Evolutionary conservation across 2,329 filamentous ascomycete species (phyloP).

Genomic region (Alternaria dauci): DNA sequence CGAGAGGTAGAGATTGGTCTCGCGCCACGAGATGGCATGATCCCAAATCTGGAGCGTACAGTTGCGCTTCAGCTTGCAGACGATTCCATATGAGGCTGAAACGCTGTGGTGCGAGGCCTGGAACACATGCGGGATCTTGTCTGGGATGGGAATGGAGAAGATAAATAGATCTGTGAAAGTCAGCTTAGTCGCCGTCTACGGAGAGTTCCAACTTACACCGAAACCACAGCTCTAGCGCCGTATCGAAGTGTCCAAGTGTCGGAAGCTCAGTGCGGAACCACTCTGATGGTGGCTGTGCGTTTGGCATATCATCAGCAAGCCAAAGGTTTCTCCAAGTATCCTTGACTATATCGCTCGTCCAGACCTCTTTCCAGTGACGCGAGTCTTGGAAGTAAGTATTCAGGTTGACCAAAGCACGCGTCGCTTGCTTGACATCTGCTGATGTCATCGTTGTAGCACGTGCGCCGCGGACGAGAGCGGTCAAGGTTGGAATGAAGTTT

Average conservation of each 20-base stretch:
- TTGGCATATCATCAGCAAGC: conserved; percentile 56
- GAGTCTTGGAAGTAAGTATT: conserved; percentile 57
- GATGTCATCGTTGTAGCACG: conserved; percentile 50
- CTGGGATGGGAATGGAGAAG: conserved; percentile 65
- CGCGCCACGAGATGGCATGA: conserved; percentile 69
- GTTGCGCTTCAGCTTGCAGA: conserved; percentile 68
- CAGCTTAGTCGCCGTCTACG: conserved; percentile 4
- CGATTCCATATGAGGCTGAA: conserved; percentile 67
- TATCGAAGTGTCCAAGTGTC: conserved; percentile 57
- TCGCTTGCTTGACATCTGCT: conserved; percentile 53
- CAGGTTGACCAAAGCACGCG: conserved; percentile 52
- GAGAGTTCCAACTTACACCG: conserved; percentile 43
- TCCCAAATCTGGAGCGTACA: conserved; percentile 71
- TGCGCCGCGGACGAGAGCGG: conserved; percentile 52
- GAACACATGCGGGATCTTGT: conserved; percentile 66
- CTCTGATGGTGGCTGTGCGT: conserved; percentile 52
- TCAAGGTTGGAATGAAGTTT: conserved; percentile 54
- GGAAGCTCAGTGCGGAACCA: conserved; percentile 58
- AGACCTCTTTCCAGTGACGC: conserved; percentile 58
- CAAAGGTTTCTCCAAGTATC: conserved; percentile 57
- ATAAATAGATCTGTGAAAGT: conserved; percentile 58
- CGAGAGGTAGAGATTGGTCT: conserved; percentile 56
- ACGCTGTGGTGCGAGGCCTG: conserved; percentile 71
- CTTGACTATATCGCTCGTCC: conserved; percentile 58
- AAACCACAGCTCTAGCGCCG: conserved; percentile 58